Evolutionary conservation across 2,329 filamentous ascomycete species (phyloP).

Genomic region (Lachnellula hyalina): DNA sequence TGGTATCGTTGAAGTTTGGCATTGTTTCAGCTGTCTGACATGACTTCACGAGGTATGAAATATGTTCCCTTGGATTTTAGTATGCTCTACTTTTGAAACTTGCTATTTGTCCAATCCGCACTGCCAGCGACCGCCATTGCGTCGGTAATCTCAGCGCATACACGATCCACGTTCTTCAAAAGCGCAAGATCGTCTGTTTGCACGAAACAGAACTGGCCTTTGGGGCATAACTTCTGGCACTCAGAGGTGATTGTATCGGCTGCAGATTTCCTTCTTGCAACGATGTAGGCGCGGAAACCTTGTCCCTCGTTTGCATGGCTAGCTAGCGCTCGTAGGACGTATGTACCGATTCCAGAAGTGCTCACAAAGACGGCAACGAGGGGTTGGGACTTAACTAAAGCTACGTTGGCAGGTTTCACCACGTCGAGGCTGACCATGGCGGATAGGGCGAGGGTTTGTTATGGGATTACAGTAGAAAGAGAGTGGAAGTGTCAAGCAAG

Average conservation of each 20-base stretch:
- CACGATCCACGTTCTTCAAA: constrained; percentile 31
- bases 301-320: constrained; percentile 5
- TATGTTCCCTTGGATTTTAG: too few relatives aligned
- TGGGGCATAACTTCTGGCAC: constrained; percentile 26
- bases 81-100: too few relatives aligned
- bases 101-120: too few relatives aligned
- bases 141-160: constrained; percentile 25
- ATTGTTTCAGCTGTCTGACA: too few relatives aligned
- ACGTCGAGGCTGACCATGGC: constrained; percentile 4
- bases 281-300: constrained; percentile 31
- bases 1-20: too few relatives aligned
- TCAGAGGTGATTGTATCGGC: constrained; percentile 29
- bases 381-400: constrained; percentile 1
- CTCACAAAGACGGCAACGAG: constrained; percentile 12
- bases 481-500: too few relatives aligned
- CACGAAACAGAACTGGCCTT: constrained; percentile 32
- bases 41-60: too few relatives aligned
- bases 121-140: not conserved
- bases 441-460: not conserved
- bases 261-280: constrained; percentile 26
- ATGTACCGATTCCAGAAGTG: constrained; percentile 7
- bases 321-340: constrained; percentile 3
- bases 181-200: constrained; percentile 29
- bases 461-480: too few relatives aligned
- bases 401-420: not conserved